Base-by-base conservation (phyloP, 805 yeast species). In the Scheffersomyces spartinae region DNA sequence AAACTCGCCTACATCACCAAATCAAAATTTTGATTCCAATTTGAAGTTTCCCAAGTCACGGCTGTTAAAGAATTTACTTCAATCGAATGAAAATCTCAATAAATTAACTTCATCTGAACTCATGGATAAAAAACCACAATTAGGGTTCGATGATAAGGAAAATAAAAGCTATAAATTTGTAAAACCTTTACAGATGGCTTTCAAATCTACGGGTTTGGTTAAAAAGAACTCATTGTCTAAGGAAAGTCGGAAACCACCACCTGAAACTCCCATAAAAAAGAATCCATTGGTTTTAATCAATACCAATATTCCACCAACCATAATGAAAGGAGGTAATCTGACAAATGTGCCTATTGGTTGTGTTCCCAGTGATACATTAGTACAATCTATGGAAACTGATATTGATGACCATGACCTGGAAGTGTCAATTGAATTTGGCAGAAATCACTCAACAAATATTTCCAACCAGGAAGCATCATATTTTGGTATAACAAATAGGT, bases 151-250 rank as follows among this genome's bases (percentile, higher is more conserved):
- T 17, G 55, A 58, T 31, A 57, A 59, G 32, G 66, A 58, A 26
- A 59, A 59, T 26, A 36, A 33, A 14, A 19, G 7, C 7, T 81
- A 76, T 49, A 68, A 72, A 35, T 69, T 72, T 24, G 91, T 80
- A 13, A 80, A 78, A 43, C 95, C 95, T 3, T 61, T 83, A 20
- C 94, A 82, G 45, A 76, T 86, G 0, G 94, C 91, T 9, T 83
- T 83, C 49, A 64, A 71, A 45, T 68, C 86, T 2, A 56, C 81
- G 0, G 95, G 95, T 0, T 53, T 83, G 18, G 49, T 75, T 59
- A 78, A 51, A 56, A 74, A 49, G 55, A 57, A 45, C 39, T 47
- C 43, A 11, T 31, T 52, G 6, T 26, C 36, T 11, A 34, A 36
- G 13, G 33, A 35, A 18, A 20, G 21, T 8, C 39, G 47, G 20